Conservation (phyloP, 2,329 filamentous ascomycete genomes). For the Aspergillus brasiliensis region DNA sequence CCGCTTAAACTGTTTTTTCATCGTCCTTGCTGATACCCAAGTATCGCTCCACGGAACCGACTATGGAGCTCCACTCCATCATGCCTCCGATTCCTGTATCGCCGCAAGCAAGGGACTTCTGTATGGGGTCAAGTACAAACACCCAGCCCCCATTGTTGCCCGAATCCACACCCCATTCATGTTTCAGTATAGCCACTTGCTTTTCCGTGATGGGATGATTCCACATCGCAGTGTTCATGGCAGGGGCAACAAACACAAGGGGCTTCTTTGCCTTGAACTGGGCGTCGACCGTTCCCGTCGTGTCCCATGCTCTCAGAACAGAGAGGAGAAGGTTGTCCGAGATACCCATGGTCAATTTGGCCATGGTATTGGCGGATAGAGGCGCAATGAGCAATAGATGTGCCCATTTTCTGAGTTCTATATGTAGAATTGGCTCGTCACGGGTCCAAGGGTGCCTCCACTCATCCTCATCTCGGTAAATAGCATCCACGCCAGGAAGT, state of each 20-base stretch:
- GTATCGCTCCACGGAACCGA: slow-evolving; percentile 60
- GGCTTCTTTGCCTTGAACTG: slow-evolving; percentile 49
- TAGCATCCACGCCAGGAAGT: slow-evolving; percentile 72
- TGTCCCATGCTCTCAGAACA: slow-evolving; percentile 87
- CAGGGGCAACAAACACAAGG: slow-evolving; percentile 73
- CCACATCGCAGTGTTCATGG: slow-evolving; percentile 94
- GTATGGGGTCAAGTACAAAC: slow-evolving; percentile 70
- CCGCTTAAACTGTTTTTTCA: neutral
- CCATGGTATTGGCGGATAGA: slow-evolving; percentile 79
- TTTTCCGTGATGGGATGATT: slow-evolving; percentile 75
- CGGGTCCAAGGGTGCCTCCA: slow-evolving; percentile 78
- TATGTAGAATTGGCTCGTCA: slow-evolving; percentile 81
- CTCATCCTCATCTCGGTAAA: slow-evolving; percentile 84
- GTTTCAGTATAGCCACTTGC: slow-evolving; percentile 69
- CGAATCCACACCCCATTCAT: slow-evolving; percentile 68
- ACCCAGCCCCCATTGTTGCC: slow-evolving; percentile 57
- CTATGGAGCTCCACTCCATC: slow-evolving; percentile 77
- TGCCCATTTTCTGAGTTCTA: slow-evolving; percentile 82
- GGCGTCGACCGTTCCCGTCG: slow-evolving; percentile 60
- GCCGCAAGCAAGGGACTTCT: slow-evolving; percentile 80
- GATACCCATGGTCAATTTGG: slow-evolving; percentile 78
- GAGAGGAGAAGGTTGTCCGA: slow-evolving; percentile 73
- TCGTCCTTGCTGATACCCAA: slow-evolving; percentile 13
- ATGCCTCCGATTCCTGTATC: slow-evolving; percentile 82
- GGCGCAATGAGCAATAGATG: slow-evolving; percentile 79